A percentile compares a stretch with the other conserved stretches of the same genome.
Evolutionary conservation across 2,329 filamentous ascomycete genomes (phyloP).

Genomic region (Chaetothyriales sp.): DNA sequence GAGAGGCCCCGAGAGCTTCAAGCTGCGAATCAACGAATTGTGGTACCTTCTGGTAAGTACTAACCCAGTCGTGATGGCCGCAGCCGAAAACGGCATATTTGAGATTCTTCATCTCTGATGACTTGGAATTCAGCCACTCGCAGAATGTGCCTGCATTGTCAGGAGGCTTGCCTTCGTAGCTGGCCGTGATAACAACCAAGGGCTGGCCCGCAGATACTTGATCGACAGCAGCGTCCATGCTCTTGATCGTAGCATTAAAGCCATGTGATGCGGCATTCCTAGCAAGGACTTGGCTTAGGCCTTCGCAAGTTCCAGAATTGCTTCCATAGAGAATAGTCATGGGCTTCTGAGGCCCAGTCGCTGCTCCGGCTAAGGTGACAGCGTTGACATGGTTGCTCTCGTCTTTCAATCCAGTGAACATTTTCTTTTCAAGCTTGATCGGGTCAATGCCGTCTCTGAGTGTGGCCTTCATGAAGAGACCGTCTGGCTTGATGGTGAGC

Average conservation of each 20-base stretch:
- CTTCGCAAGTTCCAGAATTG: conserved; percentile 62
- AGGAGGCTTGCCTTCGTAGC: conserved; percentile 61
- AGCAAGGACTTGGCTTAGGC: conserved; percentile 51
- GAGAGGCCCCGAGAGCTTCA: conserved; percentile 35
- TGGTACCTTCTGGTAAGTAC: conserved; percentile 55
- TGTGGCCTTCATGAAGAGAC: conserved; percentile 48
- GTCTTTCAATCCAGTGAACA: conserved; percentile 16
- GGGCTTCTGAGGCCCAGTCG: conserved; percentile 23
- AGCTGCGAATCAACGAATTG: conserved; percentile 46
- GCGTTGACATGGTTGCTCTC: background rate
- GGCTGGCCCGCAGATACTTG: conserved; percentile 48
- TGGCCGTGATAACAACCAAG: conserved; percentile 53
- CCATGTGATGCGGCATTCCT: conserved; percentile 46
- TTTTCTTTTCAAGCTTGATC: conserved; percentile 27
- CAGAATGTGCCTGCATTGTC: conserved; percentile 60
- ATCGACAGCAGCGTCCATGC: conserved; percentile 49
- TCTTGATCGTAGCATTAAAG: conserved; percentile 42
- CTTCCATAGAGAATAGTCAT: conserved; percentile 61
- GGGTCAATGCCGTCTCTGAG: conserved; percentile 39
- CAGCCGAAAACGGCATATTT: conserved; percentile 59
- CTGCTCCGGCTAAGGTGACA: background rate
- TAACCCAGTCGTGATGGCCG: conserved; percentile 41
- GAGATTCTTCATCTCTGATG: conserved; percentile 41
- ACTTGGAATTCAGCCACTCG: conserved; percentile 47
- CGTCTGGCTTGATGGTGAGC: conserved; percentile 34